Evolutionary conservation across 2,329 filamentous ascomycete species (phyloP).

Genomic region (Hymenoscyphus infarciens): DNA sequence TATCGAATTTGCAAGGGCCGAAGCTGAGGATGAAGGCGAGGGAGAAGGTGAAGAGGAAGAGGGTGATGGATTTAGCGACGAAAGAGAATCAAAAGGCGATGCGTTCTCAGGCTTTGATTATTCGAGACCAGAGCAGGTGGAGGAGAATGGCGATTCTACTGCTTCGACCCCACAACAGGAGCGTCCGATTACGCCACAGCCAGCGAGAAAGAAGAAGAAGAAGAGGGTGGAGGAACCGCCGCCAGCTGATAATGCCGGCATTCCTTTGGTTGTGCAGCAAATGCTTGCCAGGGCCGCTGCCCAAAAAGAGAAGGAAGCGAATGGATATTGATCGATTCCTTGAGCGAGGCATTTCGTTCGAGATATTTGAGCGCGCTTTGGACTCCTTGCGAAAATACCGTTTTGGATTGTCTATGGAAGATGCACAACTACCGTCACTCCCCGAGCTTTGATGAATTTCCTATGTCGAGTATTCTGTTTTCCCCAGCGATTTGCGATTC

Average conservation of each 20-base stretch:
- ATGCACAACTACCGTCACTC: neutral
- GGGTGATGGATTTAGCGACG: conserved; percentile 7
- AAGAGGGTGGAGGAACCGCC: neutral
- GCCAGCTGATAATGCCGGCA: neutral
- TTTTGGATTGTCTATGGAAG: neutral
- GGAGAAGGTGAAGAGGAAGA: conserved; percentile 19
- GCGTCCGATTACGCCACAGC: neutral
- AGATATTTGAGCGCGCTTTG: neutral
- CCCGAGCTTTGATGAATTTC: neutral
- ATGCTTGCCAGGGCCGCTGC: neutral
- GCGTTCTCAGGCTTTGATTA: neutral
- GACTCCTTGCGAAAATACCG: neutral
- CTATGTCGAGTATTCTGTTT: neutral
- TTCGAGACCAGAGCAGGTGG: neutral
- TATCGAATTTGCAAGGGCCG: neutral
- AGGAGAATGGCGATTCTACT: neutral
- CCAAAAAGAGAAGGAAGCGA: neutral
- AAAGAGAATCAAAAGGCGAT: neutral
- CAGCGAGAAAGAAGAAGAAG: neutral
- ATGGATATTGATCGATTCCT: neutral
- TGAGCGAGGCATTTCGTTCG: neutral
- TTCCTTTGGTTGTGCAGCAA: neutral
- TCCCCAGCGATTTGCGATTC: neutral
- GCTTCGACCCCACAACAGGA: neutral
- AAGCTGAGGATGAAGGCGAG: neutral